phyloP scores from a whole-genome alignment of 345 rosid genomes.

The Xanthoceras sorbifolium region DNA sequence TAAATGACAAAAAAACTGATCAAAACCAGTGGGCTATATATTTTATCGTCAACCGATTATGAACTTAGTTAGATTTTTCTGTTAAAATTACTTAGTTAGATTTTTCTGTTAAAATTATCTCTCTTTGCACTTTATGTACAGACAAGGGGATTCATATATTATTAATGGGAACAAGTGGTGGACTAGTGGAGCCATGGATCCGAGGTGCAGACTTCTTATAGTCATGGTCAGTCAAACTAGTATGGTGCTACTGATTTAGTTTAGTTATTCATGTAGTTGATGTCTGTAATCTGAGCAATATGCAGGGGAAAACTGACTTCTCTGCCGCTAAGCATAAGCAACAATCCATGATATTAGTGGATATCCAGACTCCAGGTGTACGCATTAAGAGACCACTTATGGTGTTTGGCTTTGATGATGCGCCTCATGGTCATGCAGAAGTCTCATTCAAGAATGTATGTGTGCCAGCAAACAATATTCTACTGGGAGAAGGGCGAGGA shows the following conservation, averaged over 20 bases:
- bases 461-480: conserved; percentile 84
- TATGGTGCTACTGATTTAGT: background rate
- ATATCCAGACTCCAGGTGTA: conserved; percentile 73
- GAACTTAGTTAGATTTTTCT: conserved; percentile 11
- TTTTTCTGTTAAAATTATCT: background rate
- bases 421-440: conserved; percentile 99
- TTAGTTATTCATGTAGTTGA: conserved; percentile 15
- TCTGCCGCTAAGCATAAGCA: conserved; percentile 81
- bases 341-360: conserved; percentile 96
- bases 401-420: conserved; percentile 95
- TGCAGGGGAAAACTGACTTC: conserved; percentile 92
- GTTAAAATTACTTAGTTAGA: conserved; percentile 7
- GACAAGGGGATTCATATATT: conserved; percentile 79
- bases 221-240: conserved; percentile 76
- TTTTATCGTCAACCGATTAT: background rate
- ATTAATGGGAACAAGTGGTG: conserved; percentile 98
- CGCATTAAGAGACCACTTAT: conserved; percentile 72
- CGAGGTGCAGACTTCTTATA: conserved; percentile 89
- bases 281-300: conserved; percentile 13
- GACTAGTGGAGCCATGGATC: conserved; percentile 99
- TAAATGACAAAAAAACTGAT: background rate
- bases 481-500: conserved; percentile 96
- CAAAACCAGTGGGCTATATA: background rate
- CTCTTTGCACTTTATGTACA: conserved; percentile 30
- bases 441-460: conserved; percentile 67